These are phyloP conservation scores for Mortierella polycephala DNA, from an alignment of 371 early-diverging fungal genomes.

Conservation along the genomic window DNA sequence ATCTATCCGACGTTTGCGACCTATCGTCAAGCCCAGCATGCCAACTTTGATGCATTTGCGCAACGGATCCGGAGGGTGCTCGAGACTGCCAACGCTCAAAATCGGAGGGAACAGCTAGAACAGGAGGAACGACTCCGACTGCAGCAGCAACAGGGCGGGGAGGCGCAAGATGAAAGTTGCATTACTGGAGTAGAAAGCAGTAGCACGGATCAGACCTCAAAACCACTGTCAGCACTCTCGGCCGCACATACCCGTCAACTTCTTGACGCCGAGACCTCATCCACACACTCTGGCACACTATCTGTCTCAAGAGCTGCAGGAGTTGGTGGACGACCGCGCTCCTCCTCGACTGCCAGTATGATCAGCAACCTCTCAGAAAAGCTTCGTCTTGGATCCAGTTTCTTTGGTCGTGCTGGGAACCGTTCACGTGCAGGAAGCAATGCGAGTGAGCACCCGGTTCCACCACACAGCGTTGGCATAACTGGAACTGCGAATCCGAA, in stretches of 20 bases:
- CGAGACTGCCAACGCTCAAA: slow-evolving; percentile 16
- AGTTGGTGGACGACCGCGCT: slow-evolving; percentile 23
- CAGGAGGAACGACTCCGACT: slow-evolving; percentile 3
- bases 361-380: slow-evolving; percentile 38
- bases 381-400: slow-evolving; percentile 16
- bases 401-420: slow-evolving; percentile 16
- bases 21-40: slow-evolving; percentile 39
- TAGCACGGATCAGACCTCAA: neutral
- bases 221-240: neutral
- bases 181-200: too few species aligned
- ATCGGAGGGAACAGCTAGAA: neutral
- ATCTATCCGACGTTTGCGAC: slow-evolving; percentile 46
- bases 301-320: neutral
- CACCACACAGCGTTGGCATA: neutral
- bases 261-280: neutral
- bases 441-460: slow-evolving; percentile 4
- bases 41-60: slow-evolving; percentile 44
- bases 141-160: neutral
- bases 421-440: slow-evolving; percentile 29
- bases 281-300: neutral
- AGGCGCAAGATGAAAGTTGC: neutral
- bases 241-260: neutral
- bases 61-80: slow-evolving; percentile 34
- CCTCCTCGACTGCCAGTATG: slow-evolving; percentile 33
- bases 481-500: too few species aligned